Base-by-base conservation (phyloP, 176 grass and related monocot genomes). In the Cenchrus purpureus region DNA sequence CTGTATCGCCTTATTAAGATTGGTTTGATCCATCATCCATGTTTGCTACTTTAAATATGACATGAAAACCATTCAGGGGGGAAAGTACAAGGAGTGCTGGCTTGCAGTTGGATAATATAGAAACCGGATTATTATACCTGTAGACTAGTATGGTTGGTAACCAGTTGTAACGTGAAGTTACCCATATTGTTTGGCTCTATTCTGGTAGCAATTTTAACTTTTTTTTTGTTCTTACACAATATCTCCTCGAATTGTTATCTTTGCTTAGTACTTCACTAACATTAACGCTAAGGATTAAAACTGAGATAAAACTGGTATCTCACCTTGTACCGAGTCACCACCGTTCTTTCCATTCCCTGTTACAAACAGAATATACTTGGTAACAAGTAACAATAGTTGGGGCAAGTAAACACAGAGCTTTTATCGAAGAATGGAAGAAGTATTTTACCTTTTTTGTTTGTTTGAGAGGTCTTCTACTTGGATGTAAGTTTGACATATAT, bases 261-360 rank as follows among this genome's bases (percentile, higher is more conserved):
- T 8, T 60, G 20, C 53, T 14, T 73, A 53, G 46, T 31, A 53
- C 10, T 74, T 73, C 12, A 32, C 48, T 31, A 73, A 53, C 6
- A 74, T 25, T 31, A 74, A 53, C 13, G 28, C 13, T 17, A 32
- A 32, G 71, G 48, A 52, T 53, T 12, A 53, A 74, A 53, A 73
- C 25, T 16, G 71, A 48, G 51, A 72, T 28, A 53, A 74, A 53
- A 73, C 25, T 16, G 71, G 71, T 73, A 72, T 28, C 44, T 50
- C 45, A 49, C n/a, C 45, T 50, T 28, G n/a, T 72, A 72, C 20
- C 1, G 13, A 73, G 70, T 25, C 7, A 73, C 46, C 46, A 73
- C 12, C n/a, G 0, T 0, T 6, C 45, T 71, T 12, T 49, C 45
- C 68, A 25, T 49, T 25, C 48, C 48, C 71, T 31, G 13, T 16